phyloP scores from a whole-genome alignment of 768 basidiomycete genomes.

The Phanerochaete sordida region DNA sequence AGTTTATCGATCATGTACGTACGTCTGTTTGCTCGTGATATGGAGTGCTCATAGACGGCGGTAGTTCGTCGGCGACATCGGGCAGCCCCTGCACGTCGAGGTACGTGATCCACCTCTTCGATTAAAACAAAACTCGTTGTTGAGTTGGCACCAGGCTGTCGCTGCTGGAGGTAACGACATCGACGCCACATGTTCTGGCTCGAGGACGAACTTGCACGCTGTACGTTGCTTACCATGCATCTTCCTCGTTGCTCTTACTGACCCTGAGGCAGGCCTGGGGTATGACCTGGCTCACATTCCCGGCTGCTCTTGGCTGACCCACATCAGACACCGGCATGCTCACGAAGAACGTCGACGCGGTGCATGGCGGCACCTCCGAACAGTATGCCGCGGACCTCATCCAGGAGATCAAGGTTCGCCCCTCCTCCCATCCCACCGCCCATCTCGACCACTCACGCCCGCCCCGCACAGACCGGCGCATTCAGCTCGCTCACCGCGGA shows the following conservation, averaged over 20 bases:
- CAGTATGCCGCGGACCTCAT: constrained; percentile 19
- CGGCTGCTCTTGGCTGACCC: too few species aligned
- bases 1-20: constrained; percentile 34
- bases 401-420: constrained; percentile 32
- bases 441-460: background rate
- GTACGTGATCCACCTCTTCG: too few species aligned
- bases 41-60: too few species aligned
- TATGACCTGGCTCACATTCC: background rate
- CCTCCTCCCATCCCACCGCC: background rate
- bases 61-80: constrained; percentile 25
- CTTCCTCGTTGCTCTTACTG: background rate
- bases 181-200: constrained; percentile 18
- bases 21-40: too few species aligned
- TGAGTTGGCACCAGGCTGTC: too few species aligned
- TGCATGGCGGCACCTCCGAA: constrained; percentile 14
- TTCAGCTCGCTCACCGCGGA: constrained; percentile 19
- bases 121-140: too few species aligned
- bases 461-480: constrained; percentile 19
- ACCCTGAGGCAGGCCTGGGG: constrained; percentile 15
- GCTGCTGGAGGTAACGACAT: constrained; percentile 26
- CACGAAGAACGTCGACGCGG: constrained; percentile 19
- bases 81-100: constrained; percentile 25
- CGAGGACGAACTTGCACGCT: constrained; percentile 21
- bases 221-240: constrained; percentile 9
- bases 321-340: constrained; percentile 21